These are phyloP conservation scores for Zoysia matrella DNA, from an alignment of 202 grass and related monocot species.

Conservation along the genomic window DNA sequence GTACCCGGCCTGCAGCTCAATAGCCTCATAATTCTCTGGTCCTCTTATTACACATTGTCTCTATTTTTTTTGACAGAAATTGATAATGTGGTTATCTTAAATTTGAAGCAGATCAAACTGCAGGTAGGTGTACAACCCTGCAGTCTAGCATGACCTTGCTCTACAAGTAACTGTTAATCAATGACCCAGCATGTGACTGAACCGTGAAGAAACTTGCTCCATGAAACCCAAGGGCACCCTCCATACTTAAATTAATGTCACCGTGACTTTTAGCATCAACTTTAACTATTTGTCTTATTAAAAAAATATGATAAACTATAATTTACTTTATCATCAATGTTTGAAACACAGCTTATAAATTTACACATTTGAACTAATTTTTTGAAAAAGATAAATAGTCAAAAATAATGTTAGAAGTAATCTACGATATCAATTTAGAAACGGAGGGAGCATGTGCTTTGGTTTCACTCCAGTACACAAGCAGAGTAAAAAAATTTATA, in stretches of 20 bases:
- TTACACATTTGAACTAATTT: no score
- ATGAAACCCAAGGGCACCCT: background rate
- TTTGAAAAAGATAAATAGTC: background rate
- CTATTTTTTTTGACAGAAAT: constrained; percentile 43
- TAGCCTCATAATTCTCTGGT: constrained; percentile 53
- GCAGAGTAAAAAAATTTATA: no score
- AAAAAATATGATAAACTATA: no score
- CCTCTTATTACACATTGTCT: constrained; percentile 47
- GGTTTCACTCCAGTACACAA: no score
- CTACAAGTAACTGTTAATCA: background rate
- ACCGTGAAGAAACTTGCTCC: background rate
- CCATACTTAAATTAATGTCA: no score
- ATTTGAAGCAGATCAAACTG: background rate
- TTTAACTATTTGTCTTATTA: no score
- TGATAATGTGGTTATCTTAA: constrained; percentile 37
- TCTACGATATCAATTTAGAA: no score
- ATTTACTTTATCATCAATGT: no score
- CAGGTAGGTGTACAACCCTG: background rate
- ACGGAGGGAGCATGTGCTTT: no score
- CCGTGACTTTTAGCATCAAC: no score
- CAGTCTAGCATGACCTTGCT: constrained; percentile 3
- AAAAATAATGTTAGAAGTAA: no score
- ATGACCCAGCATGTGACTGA: background rate
- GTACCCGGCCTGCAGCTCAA: constrained; percentile 38
- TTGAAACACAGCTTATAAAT: no score